Base-by-base conservation (phyloP, 352 stramenopile genomes). In the Pythium dissotocum region DNA sequence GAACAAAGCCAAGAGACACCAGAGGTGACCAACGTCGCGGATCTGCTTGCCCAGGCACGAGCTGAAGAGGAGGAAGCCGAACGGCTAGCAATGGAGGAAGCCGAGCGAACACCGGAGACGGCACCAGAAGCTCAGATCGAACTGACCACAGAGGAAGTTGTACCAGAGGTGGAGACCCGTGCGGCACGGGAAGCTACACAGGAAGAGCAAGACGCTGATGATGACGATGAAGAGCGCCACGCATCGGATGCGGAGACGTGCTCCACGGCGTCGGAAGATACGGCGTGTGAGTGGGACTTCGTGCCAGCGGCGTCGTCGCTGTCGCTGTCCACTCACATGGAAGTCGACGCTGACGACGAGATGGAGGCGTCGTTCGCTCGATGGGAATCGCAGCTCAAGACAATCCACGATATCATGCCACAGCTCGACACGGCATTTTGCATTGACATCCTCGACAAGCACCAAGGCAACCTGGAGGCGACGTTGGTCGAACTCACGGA, bases 221-320 rank as follows among this genome's bases (percentile, higher is more conserved):
- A 69, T 28, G 52, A 63, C 12, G 58, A 60, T 5, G 62, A 46
- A 33, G 62, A 48, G 1, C 82, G 12, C 26, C 58, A 61, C 33
- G 80, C 80, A 54, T 93, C 85, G 9, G 85, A 93, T 61, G 73
- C 83, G 0, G 85, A 93, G 38, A 93, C 78, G 1, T 65, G 68
- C 4, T 73, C 72, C 10, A 78, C 78, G 4, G 72, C 79, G 36
- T 90, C 79, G 26, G 83, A 90, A 51, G 79, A 88, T 21, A 58
- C 30, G 2, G 67, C 71, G 30, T 72, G 58, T 9, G 78, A 86
- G 9, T 90, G 78, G 82, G 75, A 85, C 46, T 52, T 91, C n/a
- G 72, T 85, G 6, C 63, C 58, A 13, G 40, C 61, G 18, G 51
- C 58, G 16, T 52, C 54, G 10, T 57, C 56, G 10, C 4, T 60